Evolutionary conservation across 192 early-diverging fungal genomes (phyloP).

Genomic region (Geosiphon pyriformis): DNA sequence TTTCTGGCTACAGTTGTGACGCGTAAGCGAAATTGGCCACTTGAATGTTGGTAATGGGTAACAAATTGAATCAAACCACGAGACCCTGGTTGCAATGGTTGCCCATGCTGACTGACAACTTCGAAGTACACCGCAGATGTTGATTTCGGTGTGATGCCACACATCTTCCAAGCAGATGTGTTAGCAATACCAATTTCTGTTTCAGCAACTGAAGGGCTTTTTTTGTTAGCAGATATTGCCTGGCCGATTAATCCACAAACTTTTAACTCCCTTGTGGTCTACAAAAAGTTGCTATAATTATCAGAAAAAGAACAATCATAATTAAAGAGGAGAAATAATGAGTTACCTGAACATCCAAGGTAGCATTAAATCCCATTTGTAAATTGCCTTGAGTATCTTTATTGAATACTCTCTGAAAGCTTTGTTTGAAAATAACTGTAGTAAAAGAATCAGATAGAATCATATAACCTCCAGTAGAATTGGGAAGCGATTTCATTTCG

Average conservation of each 20-base stretch:
- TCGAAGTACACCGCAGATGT: conserved; percentile 95
- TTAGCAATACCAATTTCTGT: conserved; percentile 98
- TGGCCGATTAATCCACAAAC: conserved; percentile 98
- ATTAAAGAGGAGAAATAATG: neutral
- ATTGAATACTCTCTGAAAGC: conserved; percentile 89
- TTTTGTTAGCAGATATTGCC: conserved; percentile 85
- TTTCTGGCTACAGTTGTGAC: conserved; percentile 94
- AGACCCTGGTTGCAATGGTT: conserved; percentile 73
- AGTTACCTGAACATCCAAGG: conserved; percentile 85
- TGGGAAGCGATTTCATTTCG: conserved; percentile 92
- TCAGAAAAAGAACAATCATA: neutral
- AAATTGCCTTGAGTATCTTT: conserved; percentile 86
- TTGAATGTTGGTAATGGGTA: conserved; percentile 93
- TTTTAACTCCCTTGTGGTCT: conserved; percentile 92
- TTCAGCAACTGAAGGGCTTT: conserved; percentile 86
- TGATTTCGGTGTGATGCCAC: conserved; percentile 77
- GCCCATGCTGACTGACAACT: conserved; percentile 82
- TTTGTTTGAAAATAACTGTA: conserved; percentile 95
- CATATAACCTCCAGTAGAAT: conserved; percentile 87
- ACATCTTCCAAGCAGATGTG: conserved; percentile 95
- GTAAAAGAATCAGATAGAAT: conserved; percentile 94
- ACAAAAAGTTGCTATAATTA: conserved; percentile 7
- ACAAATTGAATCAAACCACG: conserved; percentile 91
- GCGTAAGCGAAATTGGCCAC: conserved; percentile 81
- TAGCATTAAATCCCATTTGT: conserved; percentile 97